These are phyloP conservation scores for Termitomyces sp. DNA, from an alignment of 768 basidiomycete species.

Conservation along the genomic window DNA sequence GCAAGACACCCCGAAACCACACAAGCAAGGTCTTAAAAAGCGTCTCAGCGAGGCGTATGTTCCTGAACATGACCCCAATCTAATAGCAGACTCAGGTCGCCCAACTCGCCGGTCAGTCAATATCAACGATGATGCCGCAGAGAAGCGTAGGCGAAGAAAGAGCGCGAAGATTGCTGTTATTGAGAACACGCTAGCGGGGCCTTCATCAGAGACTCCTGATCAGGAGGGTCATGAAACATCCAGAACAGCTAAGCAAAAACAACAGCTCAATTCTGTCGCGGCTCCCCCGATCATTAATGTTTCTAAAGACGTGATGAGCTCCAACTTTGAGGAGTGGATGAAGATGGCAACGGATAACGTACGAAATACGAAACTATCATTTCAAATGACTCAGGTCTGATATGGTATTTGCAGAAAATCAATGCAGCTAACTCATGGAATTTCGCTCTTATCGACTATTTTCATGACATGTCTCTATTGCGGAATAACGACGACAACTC, in stretches of 20 bases:
- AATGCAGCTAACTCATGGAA: slow-evolving; percentile 97
- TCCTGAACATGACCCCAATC: slow-evolving; percentile 42
- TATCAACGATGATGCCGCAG: slow-evolving; percentile 83
- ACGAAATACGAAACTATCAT: slow-evolving; percentile 42
- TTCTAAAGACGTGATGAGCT: slow-evolving; percentile 81
- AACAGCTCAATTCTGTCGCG: slow-evolving; percentile 59
- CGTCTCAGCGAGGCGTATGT: slow-evolving; percentile 59
- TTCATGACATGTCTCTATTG: slow-evolving; percentile 95
- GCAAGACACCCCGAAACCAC: slow-evolving; percentile 35
- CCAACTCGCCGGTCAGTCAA: slow-evolving; percentile 47
- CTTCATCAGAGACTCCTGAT: slow-evolving; percentile 49
- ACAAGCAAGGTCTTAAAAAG: slow-evolving; percentile 45
- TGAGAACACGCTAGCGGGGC: slow-evolving; percentile 57
- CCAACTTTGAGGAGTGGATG: slow-evolving; percentile 99
- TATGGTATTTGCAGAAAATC: slow-evolving; percentile 76
- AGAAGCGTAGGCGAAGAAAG: slow-evolving; percentile 80
- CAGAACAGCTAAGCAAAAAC: slow-evolving; percentile 54
- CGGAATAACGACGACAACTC: slow-evolving; percentile 91
- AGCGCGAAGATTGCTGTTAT: slow-evolving; percentile 61
- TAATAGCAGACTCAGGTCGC: slow-evolving; percentile 32
- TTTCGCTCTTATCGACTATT: slow-evolving; percentile 97
- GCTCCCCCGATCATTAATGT: slow-evolving; percentile 58
- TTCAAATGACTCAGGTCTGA: not conserved
- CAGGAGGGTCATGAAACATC: slow-evolving; percentile 40
- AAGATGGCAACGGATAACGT: slow-evolving; percentile 99